Evolutionary conservation across 306 rosid genomes (phyloP), one percentile per base, ranked within the genome.

Genomic region (Senna siamea): DNA sequence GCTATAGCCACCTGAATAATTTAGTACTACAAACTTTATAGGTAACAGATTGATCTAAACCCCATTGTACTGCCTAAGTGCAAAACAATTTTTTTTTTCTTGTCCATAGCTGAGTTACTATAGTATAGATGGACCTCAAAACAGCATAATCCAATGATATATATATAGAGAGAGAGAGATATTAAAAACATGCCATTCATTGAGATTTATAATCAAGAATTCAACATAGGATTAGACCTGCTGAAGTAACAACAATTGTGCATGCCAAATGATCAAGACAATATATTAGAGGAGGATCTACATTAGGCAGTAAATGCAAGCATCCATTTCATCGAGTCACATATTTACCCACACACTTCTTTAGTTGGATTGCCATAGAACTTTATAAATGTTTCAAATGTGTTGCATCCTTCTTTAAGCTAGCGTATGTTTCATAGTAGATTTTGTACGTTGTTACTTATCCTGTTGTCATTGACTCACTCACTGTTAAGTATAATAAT

Each of bases 231-330:
- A 32, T 12, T 23, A 38, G 1, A 60, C 23, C 66, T 18, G 12
- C 26, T 60, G 23, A n/a, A 17, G 15, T 35, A 35, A 34, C 13
- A 15, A 54, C 8, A 11, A 35, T 30, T 66, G 54, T 18, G 18
- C 30, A 9, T 18, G 68, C 23, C 59, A 47, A 35, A 60, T 60
- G 38, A 20, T 75, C 43, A 12, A 13, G 53, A 54, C 17, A 50
- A 7, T 48, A 12, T 66, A 32, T 51, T 40, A 44, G 7, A 19
- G 61, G 57, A 20, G 44, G 35, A 26, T 61, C 7, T 35, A 54
- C 66, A 48, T n/a, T 20, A 17, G 44, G 40, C 17, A 41, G 73
- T 67, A 44, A 66, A 64, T 40, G 48, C 44, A 78, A 19, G 48
- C 32, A 61, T 61, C 47, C 40, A 59, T 44, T 19, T 28, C 22